phyloP scores from a whole-genome alignment of 2,329 filamentous ascomycete genomes.

The Chlorencoelia australis region DNA sequence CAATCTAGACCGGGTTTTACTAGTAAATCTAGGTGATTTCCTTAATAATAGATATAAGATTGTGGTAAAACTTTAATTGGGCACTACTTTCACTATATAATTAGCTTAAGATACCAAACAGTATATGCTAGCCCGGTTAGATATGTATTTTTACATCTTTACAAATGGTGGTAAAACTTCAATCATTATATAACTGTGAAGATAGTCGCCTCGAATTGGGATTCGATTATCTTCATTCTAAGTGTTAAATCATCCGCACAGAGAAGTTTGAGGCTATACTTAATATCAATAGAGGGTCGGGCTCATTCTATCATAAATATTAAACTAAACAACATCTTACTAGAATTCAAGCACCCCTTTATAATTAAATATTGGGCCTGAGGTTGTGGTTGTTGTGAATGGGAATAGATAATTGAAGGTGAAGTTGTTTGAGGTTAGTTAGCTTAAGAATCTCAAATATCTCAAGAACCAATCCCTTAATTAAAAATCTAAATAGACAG shows the following conservation, averaged over 20 bases:
- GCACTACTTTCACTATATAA: slow-evolving; percentile 32
- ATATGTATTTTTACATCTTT: slow-evolving; percentile 2
- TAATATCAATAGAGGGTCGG: slow-evolving; percentile 6
- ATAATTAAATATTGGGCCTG: no score
- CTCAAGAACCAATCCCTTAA: no score
- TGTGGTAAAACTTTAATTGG: slow-evolving; percentile 31
- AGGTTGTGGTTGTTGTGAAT: no score
- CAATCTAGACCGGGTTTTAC: no score
- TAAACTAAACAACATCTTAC: slow-evolving; percentile 16
- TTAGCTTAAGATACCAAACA: slow-evolving; percentile 26
- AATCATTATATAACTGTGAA: slow-evolving; percentile 10
- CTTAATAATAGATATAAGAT: slow-evolving; percentile 28
- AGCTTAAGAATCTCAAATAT: no score
- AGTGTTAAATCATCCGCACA: neutral
- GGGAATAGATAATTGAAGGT: no score
- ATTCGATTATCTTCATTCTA: no score
- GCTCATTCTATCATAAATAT: no score
- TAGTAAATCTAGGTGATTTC: slow-evolving; percentile 21
- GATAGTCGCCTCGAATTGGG: slow-evolving; percentile 7
- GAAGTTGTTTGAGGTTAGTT: no score
- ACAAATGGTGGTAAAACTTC: slow-evolving; percentile 4
- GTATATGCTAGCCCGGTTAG: neutral
- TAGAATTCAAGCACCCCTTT: slow-evolving; percentile 12
- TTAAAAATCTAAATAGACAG: no score
- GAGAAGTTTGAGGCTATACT: slow-evolving; percentile 4